Evolutionary conservation across 176 grass and related monocot species (phyloP).

Genomic region (Poa annua): DNA sequence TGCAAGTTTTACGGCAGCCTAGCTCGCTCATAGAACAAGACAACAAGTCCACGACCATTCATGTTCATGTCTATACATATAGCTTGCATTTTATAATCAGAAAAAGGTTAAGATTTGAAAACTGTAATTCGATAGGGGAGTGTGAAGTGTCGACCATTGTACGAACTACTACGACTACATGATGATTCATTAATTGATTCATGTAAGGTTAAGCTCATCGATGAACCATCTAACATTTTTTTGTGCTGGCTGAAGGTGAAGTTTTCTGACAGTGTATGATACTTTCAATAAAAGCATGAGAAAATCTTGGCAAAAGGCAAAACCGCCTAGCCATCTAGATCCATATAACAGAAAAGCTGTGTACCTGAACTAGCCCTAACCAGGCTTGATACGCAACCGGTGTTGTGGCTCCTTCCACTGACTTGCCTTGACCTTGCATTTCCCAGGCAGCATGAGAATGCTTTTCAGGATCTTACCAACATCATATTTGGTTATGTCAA

Average conservation of each 20-base stretch:
- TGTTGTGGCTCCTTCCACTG: neutral
- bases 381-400: neutral
- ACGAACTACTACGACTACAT: neutral
- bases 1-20: slow-evolving; percentile 44
- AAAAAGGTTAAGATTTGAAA: neutral
- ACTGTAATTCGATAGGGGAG: neutral
- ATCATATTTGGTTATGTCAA: neutral
- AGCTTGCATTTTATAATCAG: neutral
- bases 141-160: neutral
- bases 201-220: neutral
- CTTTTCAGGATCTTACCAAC: no score
- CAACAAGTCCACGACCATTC: neutral
- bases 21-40: neutral
- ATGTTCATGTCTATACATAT: neutral
- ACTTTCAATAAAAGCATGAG: neutral
- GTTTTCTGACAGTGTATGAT: neutral
- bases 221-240: neutral
- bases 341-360: neutral
- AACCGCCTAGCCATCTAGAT: neutral
- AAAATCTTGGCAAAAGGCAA: neutral
- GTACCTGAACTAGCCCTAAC: neutral
- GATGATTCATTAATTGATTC: slow-evolving; percentile 2
- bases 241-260: neutral
- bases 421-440: neutral
- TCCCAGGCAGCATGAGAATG: neutral